Percentiles rank a stretch among this genome's conserved stretches.
Evolutionary conservation across 495 filamentous ascomycete species (phyloP).

Genomic region (Lophium mytilinum): DNA sequence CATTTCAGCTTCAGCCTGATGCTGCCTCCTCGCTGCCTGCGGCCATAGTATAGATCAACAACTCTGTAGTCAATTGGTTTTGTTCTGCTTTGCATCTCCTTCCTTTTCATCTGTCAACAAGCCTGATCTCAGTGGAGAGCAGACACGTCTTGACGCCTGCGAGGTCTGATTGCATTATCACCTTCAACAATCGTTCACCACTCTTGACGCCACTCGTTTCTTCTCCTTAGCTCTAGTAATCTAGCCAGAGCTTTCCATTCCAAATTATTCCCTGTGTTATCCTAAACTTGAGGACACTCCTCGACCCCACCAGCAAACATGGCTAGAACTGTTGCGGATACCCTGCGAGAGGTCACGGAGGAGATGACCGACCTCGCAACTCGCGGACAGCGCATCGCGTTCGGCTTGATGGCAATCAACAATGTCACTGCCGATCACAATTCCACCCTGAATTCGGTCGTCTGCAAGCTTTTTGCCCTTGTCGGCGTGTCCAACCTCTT

Average conservation of each 20-base stretch:
- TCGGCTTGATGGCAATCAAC: not conserved
- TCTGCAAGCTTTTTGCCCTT: not conserved
- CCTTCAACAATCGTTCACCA: too few species aligned
- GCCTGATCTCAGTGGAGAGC: too few species aligned
- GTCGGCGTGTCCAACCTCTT: not conserved
- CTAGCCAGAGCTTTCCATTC: too few species aligned
- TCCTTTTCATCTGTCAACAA: not conserved
- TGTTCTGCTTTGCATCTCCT: not conserved
- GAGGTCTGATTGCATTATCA: too few species aligned
- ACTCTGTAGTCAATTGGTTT: not conserved
- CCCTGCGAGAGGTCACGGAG: too few species aligned
- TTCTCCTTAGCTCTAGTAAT: too few species aligned
- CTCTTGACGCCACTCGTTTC: too few species aligned
- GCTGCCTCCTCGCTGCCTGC: slow-evolving; percentile 11
- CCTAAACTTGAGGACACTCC: too few species aligned
- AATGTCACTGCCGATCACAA: not conserved
- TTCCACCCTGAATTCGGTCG: not conserved
- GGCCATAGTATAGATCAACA: not conserved
- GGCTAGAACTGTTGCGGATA: too few species aligned
- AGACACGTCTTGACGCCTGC: too few species aligned
- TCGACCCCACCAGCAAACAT: too few species aligned
- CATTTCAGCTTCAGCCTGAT: not conserved
- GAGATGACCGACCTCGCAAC: not conserved
- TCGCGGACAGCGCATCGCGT: not conserved
- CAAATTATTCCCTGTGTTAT: too few species aligned